phyloP scores from a whole-genome alignment of 2,329 filamentous ascomycete genomes.

The Dactylellina haptotyla region DNA sequence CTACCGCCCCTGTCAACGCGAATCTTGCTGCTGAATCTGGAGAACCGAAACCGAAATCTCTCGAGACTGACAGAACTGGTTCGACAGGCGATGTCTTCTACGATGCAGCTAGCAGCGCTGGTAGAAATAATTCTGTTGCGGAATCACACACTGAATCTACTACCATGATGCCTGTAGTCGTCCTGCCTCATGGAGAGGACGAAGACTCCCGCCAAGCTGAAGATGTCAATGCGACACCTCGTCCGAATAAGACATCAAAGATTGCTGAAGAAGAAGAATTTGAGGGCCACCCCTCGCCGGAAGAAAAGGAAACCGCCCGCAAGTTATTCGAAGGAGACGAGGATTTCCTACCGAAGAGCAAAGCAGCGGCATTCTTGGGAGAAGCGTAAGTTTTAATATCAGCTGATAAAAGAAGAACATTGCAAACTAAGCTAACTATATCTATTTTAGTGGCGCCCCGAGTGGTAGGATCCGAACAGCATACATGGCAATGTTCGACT shows the following conservation, averaged over 20 bases:
- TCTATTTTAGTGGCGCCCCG: conserved; percentile 61
- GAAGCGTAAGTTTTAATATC: conserved; percentile 64
- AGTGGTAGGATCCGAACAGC: conserved; percentile 71
- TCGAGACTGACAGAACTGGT: conserved; percentile 38
- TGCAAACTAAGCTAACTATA: conserved; percentile 59
- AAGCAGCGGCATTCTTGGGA: conserved; percentile 88
- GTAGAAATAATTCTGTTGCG: conserved; percentile 36
- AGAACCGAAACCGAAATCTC: conserved; percentile 31
- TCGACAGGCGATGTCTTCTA: conserved; percentile 48
- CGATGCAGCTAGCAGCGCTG: conserved; percentile 31
- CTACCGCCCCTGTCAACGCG: background rate
- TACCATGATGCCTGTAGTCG: conserved; percentile 31
- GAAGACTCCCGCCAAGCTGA: conserved; percentile 44
- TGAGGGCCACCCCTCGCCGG: conserved; percentile 66
- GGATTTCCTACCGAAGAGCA: conserved; percentile 79
- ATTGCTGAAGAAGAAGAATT: conserved; percentile 40
- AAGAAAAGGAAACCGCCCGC: conserved; percentile 80
- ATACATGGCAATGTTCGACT: conserved; percentile 94
- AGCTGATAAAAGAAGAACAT: conserved; percentile 26
- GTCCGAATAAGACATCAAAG: conserved; percentile 24
- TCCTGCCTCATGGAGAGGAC: conserved; percentile 51
- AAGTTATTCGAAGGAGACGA: conserved; percentile 87
- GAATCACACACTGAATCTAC: conserved; percentile 28
- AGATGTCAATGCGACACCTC: conserved; percentile 14
- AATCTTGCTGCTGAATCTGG: conserved; percentile 7